Evolutionary conservation across 768 basidiomycete genomes (phyloP).

Genomic region (Trametes villosa): DNA sequence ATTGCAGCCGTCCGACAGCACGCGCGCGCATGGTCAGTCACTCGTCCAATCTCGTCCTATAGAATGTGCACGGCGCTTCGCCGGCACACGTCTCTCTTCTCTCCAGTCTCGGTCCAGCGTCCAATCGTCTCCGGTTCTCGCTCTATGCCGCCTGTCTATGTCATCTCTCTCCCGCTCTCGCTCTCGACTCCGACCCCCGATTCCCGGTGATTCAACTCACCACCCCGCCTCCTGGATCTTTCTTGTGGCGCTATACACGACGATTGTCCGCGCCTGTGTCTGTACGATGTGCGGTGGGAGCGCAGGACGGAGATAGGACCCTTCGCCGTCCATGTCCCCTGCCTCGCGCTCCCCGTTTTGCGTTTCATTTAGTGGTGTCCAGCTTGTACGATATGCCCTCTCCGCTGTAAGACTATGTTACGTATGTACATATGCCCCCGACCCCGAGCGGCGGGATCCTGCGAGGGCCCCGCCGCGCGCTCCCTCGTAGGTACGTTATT

Average conservation of each 20-base stretch:
- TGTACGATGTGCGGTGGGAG: not conserved
- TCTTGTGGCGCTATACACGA: not conserved
- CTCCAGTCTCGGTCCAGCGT: not conserved
- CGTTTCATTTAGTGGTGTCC: slow-evolving; percentile 12
- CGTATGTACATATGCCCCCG: not conserved
- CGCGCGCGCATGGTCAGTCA: slow-evolving; percentile 11
- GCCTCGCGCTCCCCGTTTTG: not conserved
- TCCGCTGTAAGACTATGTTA: slow-evolving; percentile 10
- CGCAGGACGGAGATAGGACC: slow-evolving; percentile 14
- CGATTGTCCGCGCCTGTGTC: not conserved
- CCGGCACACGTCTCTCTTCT: slow-evolving; percentile 4
- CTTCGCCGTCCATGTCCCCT: not conserved
- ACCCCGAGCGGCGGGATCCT: not conserved
- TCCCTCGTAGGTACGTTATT: slow-evolving; percentile 9
- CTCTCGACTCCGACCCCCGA: not conserved
- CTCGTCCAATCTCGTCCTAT: slow-evolving; percentile 14
- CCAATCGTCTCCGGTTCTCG: not conserved
- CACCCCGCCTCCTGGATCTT: not conserved
- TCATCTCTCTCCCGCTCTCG: not conserved
- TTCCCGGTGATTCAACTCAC: slow-evolving; percentile 22
- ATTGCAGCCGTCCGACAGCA: not conserved
- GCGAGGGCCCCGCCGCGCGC: not conserved
- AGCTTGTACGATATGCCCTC: slow-evolving; percentile 12
- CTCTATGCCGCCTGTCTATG: slow-evolving; percentile 3
- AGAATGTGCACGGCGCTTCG: slow-evolving; percentile 8